phyloP scores from a whole-genome alignment of 306 rosid species.

The Neltuma alba region DNA sequence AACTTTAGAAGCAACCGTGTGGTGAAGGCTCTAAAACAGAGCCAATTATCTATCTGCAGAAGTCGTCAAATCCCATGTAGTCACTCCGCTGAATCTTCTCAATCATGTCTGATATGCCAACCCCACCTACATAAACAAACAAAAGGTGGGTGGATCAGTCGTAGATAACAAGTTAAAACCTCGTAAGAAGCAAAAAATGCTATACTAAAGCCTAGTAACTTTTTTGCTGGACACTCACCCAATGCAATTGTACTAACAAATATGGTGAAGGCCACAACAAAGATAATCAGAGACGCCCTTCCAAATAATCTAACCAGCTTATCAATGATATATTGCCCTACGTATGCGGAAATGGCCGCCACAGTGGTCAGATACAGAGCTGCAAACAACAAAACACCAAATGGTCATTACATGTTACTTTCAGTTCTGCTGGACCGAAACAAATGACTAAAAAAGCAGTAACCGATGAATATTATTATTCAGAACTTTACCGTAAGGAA shows the following conservation, averaged over 20 bases:
- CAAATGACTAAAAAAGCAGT: background rate
- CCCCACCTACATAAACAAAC: slow-evolving; percentile 70
- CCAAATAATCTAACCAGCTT: slow-evolving; percentile 54
- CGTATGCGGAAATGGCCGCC: slow-evolving; percentile 62
- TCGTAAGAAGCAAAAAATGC: background rate
- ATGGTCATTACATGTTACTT: background rate
- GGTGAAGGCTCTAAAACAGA: background rate
- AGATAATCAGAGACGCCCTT: slow-evolving; percentile 79
- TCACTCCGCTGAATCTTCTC: slow-evolving; percentile 36
- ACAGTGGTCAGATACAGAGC: slow-evolving; percentile 44
- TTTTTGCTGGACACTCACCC: background rate
- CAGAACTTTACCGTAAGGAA: slow-evolving; percentile 64
- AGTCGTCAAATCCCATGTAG: slow-evolving; percentile 1
- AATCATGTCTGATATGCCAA: slow-evolving; percentile 64
- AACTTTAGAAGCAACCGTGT: too few relatives aligned
- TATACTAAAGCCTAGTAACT: too few relatives aligned
- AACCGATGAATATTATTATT: background rate
- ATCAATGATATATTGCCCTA: slow-evolving; percentile 71
- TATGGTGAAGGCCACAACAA: slow-evolving; percentile 62
- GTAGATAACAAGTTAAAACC: background rate
- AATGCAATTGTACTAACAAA: slow-evolving; percentile 29
- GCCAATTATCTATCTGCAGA: background rate
- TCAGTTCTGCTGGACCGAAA: background rate
- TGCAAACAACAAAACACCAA: slow-evolving; percentile 12
- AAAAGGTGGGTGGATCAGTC: too few relatives aligned